Percentiles rank a stretch among this genome's conserved stretches.
These are phyloP conservation scores for Lolium multiflorum DNA, from an alignment of 176 grass and related monocot genomes.

Conservation along the genomic window DNA sequence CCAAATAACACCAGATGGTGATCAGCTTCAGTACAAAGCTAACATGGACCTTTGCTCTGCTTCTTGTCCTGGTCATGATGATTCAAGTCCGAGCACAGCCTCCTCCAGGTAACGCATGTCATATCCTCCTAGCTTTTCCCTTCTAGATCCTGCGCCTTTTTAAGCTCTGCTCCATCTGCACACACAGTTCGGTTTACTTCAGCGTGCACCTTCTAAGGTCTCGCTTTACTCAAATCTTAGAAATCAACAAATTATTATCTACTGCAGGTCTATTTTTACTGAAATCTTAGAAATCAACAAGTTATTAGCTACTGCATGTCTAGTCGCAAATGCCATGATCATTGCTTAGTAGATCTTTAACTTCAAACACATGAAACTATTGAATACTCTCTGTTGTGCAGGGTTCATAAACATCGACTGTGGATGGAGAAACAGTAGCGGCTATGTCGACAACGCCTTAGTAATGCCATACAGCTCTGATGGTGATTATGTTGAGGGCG, in stretches of 20 bases:
- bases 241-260: no score
- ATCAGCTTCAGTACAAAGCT: background rate
- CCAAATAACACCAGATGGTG: background rate
- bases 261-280: no score
- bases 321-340: background rate
- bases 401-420: constrained; percentile 43
- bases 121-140: background rate
- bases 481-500: background rate
- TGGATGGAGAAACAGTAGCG: background rate
- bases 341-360: background rate
- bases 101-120: background rate
- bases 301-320: background rate
- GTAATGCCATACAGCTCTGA: background rate
- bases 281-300: background rate
- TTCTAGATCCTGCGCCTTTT: background rate
- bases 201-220: background rate
- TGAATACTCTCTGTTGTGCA: background rate
- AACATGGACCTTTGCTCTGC: background rate
- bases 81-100: background rate
- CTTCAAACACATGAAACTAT: background rate
- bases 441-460: background rate
- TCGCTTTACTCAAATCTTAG: background rate
- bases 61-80: background rate
- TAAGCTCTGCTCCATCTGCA: background rate
- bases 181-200: background rate